These are phyloP conservation scores for Podospora pseudoanserina DNA, from an alignment of 495 filamentous ascomycete genomes.

Conservation along the genomic window DNA sequence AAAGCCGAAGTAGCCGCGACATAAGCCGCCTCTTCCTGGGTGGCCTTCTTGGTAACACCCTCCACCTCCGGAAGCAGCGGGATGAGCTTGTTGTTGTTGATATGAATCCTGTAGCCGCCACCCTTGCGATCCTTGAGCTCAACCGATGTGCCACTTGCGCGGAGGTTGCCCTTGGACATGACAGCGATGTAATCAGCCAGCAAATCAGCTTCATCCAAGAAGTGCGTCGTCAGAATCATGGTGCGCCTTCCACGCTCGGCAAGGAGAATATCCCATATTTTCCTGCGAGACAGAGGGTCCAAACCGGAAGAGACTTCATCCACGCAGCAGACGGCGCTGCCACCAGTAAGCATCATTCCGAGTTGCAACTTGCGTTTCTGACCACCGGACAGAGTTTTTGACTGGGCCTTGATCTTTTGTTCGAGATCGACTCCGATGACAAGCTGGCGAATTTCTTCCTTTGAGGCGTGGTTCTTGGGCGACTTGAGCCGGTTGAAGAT, in stretches of 20 bases:
- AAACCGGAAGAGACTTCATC: slow-evolving; percentile 83
- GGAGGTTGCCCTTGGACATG: slow-evolving; percentile 66
- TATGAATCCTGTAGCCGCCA: slow-evolving; percentile 72
- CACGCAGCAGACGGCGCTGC: slow-evolving; percentile 77
- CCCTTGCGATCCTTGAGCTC: slow-evolving; percentile 67
- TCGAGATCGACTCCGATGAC: slow-evolving; percentile 66
- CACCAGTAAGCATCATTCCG: slow-evolving; percentile 89
- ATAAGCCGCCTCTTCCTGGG: slow-evolving; percentile 68
- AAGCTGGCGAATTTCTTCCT: slow-evolving; percentile 54
- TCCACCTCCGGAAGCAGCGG: slow-evolving; percentile 50
- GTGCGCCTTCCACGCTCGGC: slow-evolving; percentile 73
- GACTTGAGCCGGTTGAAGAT: slow-evolving; percentile 79
- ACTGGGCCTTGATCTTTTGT: slow-evolving; percentile 60
- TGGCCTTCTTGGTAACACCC: slow-evolving; percentile 52
- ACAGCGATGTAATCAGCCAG: slow-evolving; percentile 76
- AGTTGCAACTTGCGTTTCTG: slow-evolving; percentile 90
- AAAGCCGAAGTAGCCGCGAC: slow-evolving; percentile 58
- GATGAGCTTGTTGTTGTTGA: slow-evolving; percentile 50
- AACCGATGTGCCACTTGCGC: slow-evolving; percentile 71
- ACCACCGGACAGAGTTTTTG: slow-evolving; percentile 74
- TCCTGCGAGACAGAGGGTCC: slow-evolving; percentile 74
- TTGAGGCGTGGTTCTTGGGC: slow-evolving; percentile 46
- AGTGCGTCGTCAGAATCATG: slow-evolving; percentile 82
- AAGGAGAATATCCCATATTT: slow-evolving; percentile 87
- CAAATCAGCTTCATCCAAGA: slow-evolving; percentile 74